Percentiles rank a stretch among this genome's conserved stretches.
Evolutionary conservation across 2,329 filamentous ascomycete genomes (phyloP).

Genomic region (Pseudogymnoascus sp.): DNA sequence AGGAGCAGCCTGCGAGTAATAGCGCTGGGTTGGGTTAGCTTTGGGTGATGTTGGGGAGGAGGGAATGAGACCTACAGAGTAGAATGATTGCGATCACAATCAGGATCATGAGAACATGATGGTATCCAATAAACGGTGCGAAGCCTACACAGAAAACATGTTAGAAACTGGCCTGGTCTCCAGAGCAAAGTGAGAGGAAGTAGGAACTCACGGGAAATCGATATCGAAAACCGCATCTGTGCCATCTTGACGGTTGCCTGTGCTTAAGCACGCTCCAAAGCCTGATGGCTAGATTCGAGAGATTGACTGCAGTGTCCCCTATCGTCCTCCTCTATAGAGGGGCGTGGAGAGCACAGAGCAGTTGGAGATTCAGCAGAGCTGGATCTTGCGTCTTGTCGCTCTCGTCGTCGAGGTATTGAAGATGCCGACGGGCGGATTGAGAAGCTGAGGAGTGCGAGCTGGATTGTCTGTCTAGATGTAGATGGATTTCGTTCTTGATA

Average conservation of each 20-base stretch:
- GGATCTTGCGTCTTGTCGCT: constrained; percentile 2
- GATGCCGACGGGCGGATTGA: neutral
- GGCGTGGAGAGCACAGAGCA: constrained; percentile 8
- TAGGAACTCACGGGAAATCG: neutral
- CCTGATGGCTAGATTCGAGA: neutral
- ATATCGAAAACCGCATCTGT: constrained; percentile 6
- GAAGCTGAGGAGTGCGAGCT: neutral
- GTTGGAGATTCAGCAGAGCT: constrained; percentile 5
- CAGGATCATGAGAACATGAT: constrained; percentile 93
- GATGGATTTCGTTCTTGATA: neutral
- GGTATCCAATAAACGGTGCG: constrained; percentile 62
- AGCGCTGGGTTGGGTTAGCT: constrained; percentile 52
- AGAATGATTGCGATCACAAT: constrained; percentile 91
- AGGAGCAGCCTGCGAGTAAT: constrained; percentile 72
- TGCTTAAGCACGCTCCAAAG: constrained; percentile 5
- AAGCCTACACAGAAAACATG: constrained; percentile 39
- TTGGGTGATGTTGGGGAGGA: constrained; percentile 7
- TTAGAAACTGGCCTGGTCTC: neutral
- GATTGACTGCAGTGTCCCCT: constrained; percentile 7
- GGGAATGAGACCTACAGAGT: constrained; percentile 61
- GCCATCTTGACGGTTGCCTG: constrained; percentile 5
- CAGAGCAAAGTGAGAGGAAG: neutral
- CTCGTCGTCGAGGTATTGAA: neutral
- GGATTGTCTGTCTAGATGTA: neutral
- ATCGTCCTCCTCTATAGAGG: constrained; percentile 6